Evolutionary conservation across 345 rosid species (phyloP).

Genomic region (Salix udensis): DNA sequence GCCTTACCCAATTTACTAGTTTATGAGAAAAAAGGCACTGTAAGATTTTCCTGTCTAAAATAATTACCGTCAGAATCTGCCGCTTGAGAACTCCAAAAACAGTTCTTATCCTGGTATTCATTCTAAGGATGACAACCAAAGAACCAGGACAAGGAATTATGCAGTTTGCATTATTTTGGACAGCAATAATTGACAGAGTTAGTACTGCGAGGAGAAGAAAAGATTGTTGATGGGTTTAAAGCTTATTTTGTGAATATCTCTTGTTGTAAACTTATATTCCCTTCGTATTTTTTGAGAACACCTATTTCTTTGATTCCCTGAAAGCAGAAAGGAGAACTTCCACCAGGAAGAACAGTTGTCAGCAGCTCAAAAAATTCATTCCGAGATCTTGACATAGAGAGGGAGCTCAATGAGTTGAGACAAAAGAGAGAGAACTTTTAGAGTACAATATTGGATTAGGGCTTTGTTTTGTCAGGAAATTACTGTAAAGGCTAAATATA

Average conservation of each 20-base stretch:
- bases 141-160: not conserved
- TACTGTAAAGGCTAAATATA: constrained; percentile 6
- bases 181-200: not conserved
- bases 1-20: constrained; percentile 1
- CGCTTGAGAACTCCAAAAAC: not conserved
- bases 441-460: not conserved
- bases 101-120: not conserved
- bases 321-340: constrained; percentile 67
- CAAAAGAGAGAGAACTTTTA: constrained; percentile 28
- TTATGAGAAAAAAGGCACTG: not conserved
- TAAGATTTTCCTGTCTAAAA: not conserved
- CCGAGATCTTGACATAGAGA: constrained; percentile 59
- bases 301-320: not conserved
- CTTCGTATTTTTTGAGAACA: not conserved
- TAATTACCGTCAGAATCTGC: not conserved
- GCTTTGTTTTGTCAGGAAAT: not conserved
- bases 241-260: not conserved
- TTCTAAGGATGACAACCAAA: too few species aligned
- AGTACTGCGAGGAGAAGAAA: not conserved
- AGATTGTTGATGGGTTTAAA: not conserved
- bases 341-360: constrained; percentile 51
- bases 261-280: not conserved
- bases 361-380: constrained; percentile 33
- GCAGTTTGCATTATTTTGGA: not conserved
- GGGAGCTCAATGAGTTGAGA: constrained; percentile 62